Evolutionary conservation across 1,139 yeast species (phyloP).

Genomic region (Blastobotrys apis): DNA sequence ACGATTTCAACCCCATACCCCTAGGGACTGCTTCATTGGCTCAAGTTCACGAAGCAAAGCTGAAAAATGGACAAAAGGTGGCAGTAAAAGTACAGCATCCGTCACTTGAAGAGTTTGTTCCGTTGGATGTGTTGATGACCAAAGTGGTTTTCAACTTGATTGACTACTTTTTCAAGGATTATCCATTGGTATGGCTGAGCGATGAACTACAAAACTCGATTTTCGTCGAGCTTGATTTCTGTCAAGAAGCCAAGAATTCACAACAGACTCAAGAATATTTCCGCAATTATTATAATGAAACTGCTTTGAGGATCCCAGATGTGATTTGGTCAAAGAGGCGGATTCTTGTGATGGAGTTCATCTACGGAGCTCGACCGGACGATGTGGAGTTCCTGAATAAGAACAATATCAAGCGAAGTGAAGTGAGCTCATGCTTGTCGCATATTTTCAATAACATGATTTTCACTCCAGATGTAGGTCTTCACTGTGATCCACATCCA

Average conservation of each 20-base stretch:
- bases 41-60: slow-evolving; percentile 80
- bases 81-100: slow-evolving; percentile 98
- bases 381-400: slow-evolving; percentile 59
- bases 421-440: slow-evolving; percentile 79
- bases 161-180: slow-evolving; percentile 82
- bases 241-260: slow-evolving; percentile 82
- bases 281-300: slow-evolving; percentile 46
- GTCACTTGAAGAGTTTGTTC: slow-evolving; percentile 77
- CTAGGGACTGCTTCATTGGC: slow-evolving; percentile 96
- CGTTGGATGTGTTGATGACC: slow-evolving; percentile 79
- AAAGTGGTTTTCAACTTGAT: slow-evolving; percentile 69
- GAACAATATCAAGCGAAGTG: slow-evolving; percentile 64
- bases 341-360: slow-evolving; percentile 79
- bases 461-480: slow-evolving; percentile 83
- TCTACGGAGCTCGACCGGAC: slow-evolving; percentile 80
- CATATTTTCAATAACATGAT: slow-evolving; percentile 94
- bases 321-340: slow-evolving; percentile 64
- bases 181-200: slow-evolving; percentile 88
- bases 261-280: slow-evolving; percentile 64
- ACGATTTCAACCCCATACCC: slow-evolving; percentile 65
- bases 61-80: slow-evolving; percentile 65
- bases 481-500: slow-evolving; percentile 98
- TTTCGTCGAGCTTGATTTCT: slow-evolving; percentile 82
- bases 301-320: slow-evolving; percentile 78
- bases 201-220: slow-evolving; percentile 86